Conservation (phyloP, 1,284 basidiomycete genomes). For the Sanghuangporus sanghuang region DNA sequence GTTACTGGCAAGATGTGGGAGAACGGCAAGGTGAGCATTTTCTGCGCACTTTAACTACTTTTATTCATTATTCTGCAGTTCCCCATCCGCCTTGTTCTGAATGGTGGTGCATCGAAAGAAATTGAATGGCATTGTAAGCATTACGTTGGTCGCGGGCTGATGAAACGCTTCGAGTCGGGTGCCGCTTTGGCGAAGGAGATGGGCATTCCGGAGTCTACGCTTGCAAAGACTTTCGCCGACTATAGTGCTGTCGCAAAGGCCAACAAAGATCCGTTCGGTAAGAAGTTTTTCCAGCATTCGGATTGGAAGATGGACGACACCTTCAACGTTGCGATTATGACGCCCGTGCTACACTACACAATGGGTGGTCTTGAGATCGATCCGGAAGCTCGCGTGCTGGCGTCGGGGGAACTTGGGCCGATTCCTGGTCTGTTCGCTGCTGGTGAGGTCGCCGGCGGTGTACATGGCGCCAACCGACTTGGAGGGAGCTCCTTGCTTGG, state of each 20-base stretch:
- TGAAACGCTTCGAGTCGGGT: conserved; percentile 90
- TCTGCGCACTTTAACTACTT: background rate
- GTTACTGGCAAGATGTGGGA: conserved; percentile 94
- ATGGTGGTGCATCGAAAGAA: conserved; percentile 86
- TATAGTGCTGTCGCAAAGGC: conserved; percentile 81
- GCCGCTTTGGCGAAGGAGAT: conserved; percentile 94
- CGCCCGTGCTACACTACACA: conserved; percentile 92
- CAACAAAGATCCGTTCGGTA: conserved; percentile 93
- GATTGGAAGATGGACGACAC: conserved; percentile 83
- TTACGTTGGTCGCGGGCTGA: conserved; percentile 93
- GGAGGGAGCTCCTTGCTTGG: conserved; percentile 88
- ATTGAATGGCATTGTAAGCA: conserved; percentile 99
- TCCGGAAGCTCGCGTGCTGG: conserved; percentile 77
- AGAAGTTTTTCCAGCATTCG: conserved; percentile 91
- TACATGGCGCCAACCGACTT: conserved; percentile 95
- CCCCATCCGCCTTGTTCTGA: conserved; percentile 92
- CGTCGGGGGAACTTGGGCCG: conserved; percentile 55
- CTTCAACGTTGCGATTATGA: conserved; percentile 94
- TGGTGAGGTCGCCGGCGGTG: conserved; percentile 96
- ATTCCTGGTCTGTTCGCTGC: conserved; percentile 89
- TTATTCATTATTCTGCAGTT: conserved; percentile 37
- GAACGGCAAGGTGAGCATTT: conserved; percentile 70
- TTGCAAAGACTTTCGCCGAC: conserved; percentile 90
- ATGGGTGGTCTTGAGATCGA: conserved; percentile 99
- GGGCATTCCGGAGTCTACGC: conserved; percentile 66